Base-by-base conservation (phyloP, 768 basidiomycete genomes). In the Xerocomellus amylosporus region DNA sequence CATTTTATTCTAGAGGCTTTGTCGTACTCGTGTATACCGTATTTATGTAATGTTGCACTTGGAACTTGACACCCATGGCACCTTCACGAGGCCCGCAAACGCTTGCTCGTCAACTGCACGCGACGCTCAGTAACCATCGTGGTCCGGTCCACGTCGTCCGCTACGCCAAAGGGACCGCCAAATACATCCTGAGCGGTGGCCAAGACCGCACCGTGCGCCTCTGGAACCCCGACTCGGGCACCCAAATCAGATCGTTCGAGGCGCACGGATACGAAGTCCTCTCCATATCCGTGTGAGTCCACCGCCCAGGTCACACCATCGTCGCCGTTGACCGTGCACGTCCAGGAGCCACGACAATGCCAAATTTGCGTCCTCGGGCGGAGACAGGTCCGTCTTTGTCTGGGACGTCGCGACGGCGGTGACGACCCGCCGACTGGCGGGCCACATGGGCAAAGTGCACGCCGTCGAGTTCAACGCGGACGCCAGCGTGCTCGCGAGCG, bases 231-330 rank as follows among this genome's bases (percentile, higher is more conserved):
- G 76, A 75, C 49, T 72, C 83, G 31, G 97, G 95, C 22, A 79
- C 85, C n/a, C 86, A 96, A 74, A 91, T 99, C 73, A 97, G 97
- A 73, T 70, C 77, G 0, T 99, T 97, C 69, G 75, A 84, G 53
- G 92, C 91, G 9, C 96, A 98, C 70, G 96, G 93, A 28, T 96
- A 98, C 69, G 97, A 98, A 68, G 90, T 99, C 4, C 80, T 98
- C 39, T 90, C 91, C 2, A 75, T 99, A 46, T 80, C 89, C 45
- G 88, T 97, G 94, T 95, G 64, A 64, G 90, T 76, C 34, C 15
- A 19, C 34, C 13, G 28, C 7, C 6, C 15, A 19, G 8, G 2
- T 28, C 37, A 8, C 14, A 10, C 26, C 15, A 15, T 13, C n/a
- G 6, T 26, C 14, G 13, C 1, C 3, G 9, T 28, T 36, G 26